A percentile compares a stretch with the other conserved stretches of the same genome.
Evolutionary conservation across 495 filamentous ascomycete genomes (phyloP).

Genomic region (Letharia columbiana): DNA sequence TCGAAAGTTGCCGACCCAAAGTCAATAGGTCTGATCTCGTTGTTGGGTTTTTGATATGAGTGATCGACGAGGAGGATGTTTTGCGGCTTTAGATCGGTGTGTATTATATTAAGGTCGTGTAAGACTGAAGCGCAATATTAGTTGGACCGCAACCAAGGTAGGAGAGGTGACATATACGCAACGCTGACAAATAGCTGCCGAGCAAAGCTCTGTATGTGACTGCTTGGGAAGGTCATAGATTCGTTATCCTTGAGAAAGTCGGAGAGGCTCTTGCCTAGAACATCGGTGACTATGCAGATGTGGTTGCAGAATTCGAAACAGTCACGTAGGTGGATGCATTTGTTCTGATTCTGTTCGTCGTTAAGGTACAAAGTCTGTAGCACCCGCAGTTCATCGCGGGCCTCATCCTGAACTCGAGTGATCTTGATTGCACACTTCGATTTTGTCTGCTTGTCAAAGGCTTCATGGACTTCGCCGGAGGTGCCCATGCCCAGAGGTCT

Average conservation of each 20-base stretch:
- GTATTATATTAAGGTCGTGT: slow-evolving; percentile 92
- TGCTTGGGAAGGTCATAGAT: slow-evolving; percentile 97
- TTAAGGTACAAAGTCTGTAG: slow-evolving; percentile 83
- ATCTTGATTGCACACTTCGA: slow-evolving; percentile 91
- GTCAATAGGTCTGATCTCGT: slow-evolving; percentile 94
- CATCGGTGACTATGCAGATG: slow-evolving; percentile 97
- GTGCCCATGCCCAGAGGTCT: slow-evolving; percentile 91
- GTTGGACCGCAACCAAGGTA: slow-evolving; percentile 14
- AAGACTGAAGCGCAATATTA: slow-evolving; percentile 54
- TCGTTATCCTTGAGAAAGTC: slow-evolving; percentile 93
- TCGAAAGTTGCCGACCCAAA: slow-evolving; percentile 98
- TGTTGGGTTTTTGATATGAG: slow-evolving; percentile 85
- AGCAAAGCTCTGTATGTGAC: slow-evolving; percentile 94
- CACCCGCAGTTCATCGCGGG: slow-evolving; percentile 87
- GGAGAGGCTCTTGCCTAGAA: slow-evolving; percentile 93
- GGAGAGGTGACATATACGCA: slow-evolving; percentile 63
- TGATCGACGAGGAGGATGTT: slow-evolving; percentile 92
- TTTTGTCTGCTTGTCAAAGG: slow-evolving; percentile 63
- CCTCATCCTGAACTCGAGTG: slow-evolving; percentile 94
- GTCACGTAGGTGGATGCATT: slow-evolving; percentile 93
- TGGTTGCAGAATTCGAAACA: slow-evolving; percentile 97
- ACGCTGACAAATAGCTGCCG: slow-evolving; percentile 97
- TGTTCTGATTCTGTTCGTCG: slow-evolving; percentile 84
- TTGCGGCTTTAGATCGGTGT: no score
- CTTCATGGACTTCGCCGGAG: slow-evolving; percentile 95